Base-by-base conservation (phyloP, 1,284 basidiomycete genomes). In the Marasmius fiardii region DNA sequence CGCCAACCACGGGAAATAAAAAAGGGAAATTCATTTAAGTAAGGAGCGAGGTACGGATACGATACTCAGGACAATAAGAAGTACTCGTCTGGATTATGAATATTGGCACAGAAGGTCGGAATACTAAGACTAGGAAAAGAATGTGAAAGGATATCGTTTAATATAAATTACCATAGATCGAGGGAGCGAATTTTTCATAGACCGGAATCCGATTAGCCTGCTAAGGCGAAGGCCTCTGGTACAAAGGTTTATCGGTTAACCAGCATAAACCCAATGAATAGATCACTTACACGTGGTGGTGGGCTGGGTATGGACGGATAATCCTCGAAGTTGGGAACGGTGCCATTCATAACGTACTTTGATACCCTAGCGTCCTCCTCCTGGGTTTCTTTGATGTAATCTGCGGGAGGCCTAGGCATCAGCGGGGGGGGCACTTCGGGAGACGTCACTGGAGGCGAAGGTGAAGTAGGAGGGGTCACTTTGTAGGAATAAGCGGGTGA, bases 321-420 rank as follows among this genome's bases (percentile, higher is more conserved):
- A 33, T 28, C 24, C 18, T 52, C 11, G 23, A 43, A 4, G 63
- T 59, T 4, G 61, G 55, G 33, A 34, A 47, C 51, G 21, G 33
- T 16, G 57, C 45, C 56, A 28, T 53, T 63, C 61, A 41, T 54
- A 59, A 55, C 63, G 63, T 58, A 55, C 31, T 24, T 60, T 23
- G 62, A 65, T 12, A 79, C 72, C 8, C 85, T 79, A 21, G 76
- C 72, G 62, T 91, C 86, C 61, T 85, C 87, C 60, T 85, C 82
- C 59, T 81, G 81, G 26, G 89, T 91, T 69, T 91, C 85, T 59
- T 85, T 79, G 58, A 92, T 90, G 65, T 92, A 92, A 51, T 88
- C 82, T 7, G 69, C 80, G 4, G 89, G 88, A 0, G 89, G 89
- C 54, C 85, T 81, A 1, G 89, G 89, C 71, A 79, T 73, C 53